Conservation (phyloP, 2,329 filamentous ascomycete genomes). For the Dothideomycetes sp. region DNA sequence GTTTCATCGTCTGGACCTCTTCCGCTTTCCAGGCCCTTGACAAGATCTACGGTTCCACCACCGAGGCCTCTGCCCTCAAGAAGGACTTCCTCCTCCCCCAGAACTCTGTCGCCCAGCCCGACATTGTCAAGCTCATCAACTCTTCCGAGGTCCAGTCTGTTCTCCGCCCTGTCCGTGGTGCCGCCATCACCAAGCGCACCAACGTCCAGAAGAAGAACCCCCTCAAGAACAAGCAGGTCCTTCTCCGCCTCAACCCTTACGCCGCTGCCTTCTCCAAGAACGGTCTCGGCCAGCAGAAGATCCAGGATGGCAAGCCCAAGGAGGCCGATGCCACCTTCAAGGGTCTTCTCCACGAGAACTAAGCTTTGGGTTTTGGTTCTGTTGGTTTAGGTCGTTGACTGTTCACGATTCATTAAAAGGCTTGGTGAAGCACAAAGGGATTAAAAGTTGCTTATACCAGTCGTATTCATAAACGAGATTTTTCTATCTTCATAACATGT, state of each 20-base stretch:
- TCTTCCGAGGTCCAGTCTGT: slow-evolving; percentile 96
- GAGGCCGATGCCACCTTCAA: slow-evolving; percentile 44
- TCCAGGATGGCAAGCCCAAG: slow-evolving; percentile 53
- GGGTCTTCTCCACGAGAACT: slow-evolving; percentile 40
- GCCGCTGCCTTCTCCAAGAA: slow-evolving; percentile 82
- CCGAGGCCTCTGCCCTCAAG: slow-evolving; percentile 83
- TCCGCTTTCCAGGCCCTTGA: slow-evolving; percentile 94
- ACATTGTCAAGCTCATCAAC: slow-evolving; percentile 98
- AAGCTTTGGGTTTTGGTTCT: slow-evolving; percentile 18
- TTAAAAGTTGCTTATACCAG: slow-evolving; percentile 11
- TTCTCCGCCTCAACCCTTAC: slow-evolving; percentile 98
- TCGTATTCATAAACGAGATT: slow-evolving; percentile 4
- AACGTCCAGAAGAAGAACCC: slow-evolving; percentile 99
- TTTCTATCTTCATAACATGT: slow-evolving; percentile 4
- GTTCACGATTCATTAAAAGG: slow-evolving; percentile 4
- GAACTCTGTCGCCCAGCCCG: slow-evolving; percentile 86
- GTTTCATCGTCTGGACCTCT: slow-evolving; percentile 99
- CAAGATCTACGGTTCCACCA: slow-evolving; percentile 92
- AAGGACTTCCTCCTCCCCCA: slow-evolving; percentile 97
- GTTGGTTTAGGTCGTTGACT: slow-evolving; percentile 1
- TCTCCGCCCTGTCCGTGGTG: slow-evolving; percentile 82
- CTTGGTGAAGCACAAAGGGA: slow-evolving; percentile 1
- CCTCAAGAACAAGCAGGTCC: slow-evolving; percentile 95
- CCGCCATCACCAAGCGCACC: slow-evolving; percentile 78
- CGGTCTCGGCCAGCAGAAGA: slow-evolving; percentile 65